These are phyloP conservation scores for Musa beccarii DNA, from an alignment of 176 grass and related monocot species.

Conservation along the genomic window DNA sequence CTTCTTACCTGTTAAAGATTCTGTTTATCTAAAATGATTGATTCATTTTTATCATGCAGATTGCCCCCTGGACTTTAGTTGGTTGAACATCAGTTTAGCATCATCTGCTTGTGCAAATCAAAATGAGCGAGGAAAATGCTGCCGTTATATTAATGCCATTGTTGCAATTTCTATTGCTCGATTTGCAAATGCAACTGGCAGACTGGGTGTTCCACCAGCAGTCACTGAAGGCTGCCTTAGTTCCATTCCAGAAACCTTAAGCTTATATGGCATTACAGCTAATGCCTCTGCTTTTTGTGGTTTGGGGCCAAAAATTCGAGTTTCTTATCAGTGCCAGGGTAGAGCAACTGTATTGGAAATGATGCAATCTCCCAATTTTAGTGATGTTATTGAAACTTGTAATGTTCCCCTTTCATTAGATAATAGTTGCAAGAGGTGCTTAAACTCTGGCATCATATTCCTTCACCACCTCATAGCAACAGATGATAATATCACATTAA, in stretches of 20 bases:
- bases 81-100: conserved; percentile 79
- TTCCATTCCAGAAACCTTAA: conserved; percentile 53
- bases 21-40: neutral
- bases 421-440: conserved; percentile 86
- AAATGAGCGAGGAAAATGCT: conserved; percentile 50
- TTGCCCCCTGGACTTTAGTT: conserved; percentile 83
- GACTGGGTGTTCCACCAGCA: conserved; percentile 70
- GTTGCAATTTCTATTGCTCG: conserved; percentile 81
- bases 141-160: conserved; percentile 91
- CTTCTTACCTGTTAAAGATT: neutral
- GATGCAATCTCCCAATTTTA: conserved; percentile 88
- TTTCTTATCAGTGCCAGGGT: conserved; percentile 80
- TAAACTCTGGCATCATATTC: conserved; percentile 85
- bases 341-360: conserved; percentile 75
- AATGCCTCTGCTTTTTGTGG: conserved; percentile 53
- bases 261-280: conserved; percentile 48
- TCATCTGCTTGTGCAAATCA: conserved; percentile 47
- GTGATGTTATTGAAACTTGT: conserved; percentile 75
- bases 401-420: conserved; percentile 63
- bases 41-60: conserved; percentile 27
- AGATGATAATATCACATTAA: conserved; percentile 75
- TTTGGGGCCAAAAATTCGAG: conserved; percentile 74
- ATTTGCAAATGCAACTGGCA: conserved; percentile 71
- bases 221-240: conserved; percentile 72
- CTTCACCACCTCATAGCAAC: conserved; percentile 58